Base-by-base conservation (phyloP, 2,329 filamentous ascomycete species). In the Pseudopyrenochaeta lycopersici region DNA sequence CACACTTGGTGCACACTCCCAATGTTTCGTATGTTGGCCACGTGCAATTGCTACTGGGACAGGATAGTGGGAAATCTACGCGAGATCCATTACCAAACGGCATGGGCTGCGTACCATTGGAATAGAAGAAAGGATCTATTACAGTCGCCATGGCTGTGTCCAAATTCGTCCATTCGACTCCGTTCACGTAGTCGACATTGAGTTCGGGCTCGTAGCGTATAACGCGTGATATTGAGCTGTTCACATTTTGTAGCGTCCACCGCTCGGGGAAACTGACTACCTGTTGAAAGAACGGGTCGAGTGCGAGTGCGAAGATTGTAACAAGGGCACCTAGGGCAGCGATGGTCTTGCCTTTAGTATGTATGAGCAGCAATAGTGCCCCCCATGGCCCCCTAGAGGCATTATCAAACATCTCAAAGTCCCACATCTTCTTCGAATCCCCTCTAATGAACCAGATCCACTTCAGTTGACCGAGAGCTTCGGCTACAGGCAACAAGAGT, bases 371-470 rank as follows among this genome's bases (percentile, higher is more conserved):
- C 31, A 63, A 29, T 1, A 46, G 2, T 9, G 64, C 60, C 1
- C 62, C 60, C 44, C 47, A 56, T 0, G 65, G 52, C 0, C 60
- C 58, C 14, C 62, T 30, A 0, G 63, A 58, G 3, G 63, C 58
- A 7, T 66, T 66, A n/a, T 71, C 69, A 10, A 72, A 72, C 3
- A 66, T 62, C n/a, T 74, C 68, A 9, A 72, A 71, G 36, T 73
- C 71, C 60, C 63, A 66, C 41, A 72, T 64, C 2, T 56, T 58
- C 4, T 46, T 58, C 1, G 64, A 56, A 0, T 39, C 21, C 3
- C 21, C 10, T 27, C 49, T 40, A 1, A 58, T 20, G 7, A 64
- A 63, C 66, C 69, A 71, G 9, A 52, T 54, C 62, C 70, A 73
- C 40, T 71, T 72, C 2, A 70, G 40, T 18, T 72, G 67, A 0